These are phyloP conservation scores for Alternaria atra DNA, from an alignment of 2,329 filamentous ascomycete genomes.

Conservation along the genomic window DNA sequence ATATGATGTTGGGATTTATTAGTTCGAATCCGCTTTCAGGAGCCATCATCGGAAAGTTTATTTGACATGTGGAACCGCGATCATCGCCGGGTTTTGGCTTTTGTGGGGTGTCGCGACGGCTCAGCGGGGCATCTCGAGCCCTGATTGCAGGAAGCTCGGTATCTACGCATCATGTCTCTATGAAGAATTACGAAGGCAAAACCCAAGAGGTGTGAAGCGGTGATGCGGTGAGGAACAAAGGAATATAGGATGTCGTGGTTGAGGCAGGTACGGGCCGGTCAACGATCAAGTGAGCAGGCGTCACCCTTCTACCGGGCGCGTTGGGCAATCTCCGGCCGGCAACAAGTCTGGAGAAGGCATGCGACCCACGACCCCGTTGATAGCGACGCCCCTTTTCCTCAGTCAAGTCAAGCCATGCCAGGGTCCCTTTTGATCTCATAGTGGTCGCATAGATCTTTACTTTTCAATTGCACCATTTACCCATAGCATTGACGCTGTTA, in stretches of 20 bases:
- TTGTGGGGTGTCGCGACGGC: conserved; percentile 2
- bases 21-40: neutral
- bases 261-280: conserved; percentile 22
- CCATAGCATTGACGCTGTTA: conserved; percentile 22
- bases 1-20: neutral
- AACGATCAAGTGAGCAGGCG: conserved; percentile 35
- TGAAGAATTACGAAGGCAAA: neutral
- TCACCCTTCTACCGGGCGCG: conserved; percentile 26
- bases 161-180: neutral
- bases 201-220: neutral
- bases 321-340: conserved; percentile 34
- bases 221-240: neutral
- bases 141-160: neutral
- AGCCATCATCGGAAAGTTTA: conserved; percentile 10
- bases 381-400: conserved; percentile 34
- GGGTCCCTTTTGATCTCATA: conserved; percentile 15
- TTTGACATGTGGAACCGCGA: conserved; percentile 21
- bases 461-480: conserved; percentile 29
- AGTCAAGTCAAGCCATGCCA: conserved; percentile 19
- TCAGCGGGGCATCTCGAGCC: conserved; percentile 3
- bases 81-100: conserved; percentile 1
- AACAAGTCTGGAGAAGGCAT: conserved; percentile 22
- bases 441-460: conserved; percentile 23
- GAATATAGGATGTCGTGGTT: conserved; percentile 5
- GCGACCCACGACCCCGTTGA: conserved; percentile 21